Percentiles rank a stretch among this genome's conserved stretches.
These are phyloP conservation scores for Arachnomyces sp. DNA, from an alignment of 2,329 filamentous ascomycete species.

Conservation along the genomic window DNA sequence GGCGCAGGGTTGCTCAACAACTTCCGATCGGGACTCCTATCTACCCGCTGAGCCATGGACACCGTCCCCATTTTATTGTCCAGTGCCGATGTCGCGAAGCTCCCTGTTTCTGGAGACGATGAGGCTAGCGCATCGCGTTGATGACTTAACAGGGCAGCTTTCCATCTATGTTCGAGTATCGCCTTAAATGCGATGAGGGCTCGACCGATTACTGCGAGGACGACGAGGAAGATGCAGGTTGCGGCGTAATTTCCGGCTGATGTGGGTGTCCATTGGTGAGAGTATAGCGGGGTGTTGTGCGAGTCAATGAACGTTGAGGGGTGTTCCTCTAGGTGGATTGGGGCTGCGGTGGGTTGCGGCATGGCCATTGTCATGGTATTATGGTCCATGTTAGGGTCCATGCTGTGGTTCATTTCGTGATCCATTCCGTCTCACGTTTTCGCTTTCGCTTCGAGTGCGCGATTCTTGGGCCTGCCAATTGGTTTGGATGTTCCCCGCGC, in stretches of 20 bases:
- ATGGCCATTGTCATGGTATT: background rate
- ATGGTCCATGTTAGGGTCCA: background rate
- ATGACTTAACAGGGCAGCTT: slow-evolving; percentile 61
- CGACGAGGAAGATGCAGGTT: slow-evolving; percentile 83
- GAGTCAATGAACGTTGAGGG: slow-evolving; percentile 55
- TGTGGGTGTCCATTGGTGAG: slow-evolving; percentile 63
- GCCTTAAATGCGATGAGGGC: slow-evolving; percentile 61
- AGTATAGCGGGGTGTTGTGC: slow-evolving; percentile 57
- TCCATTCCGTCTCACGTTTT: too few species aligned
- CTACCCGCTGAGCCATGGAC: slow-evolving; percentile 64
- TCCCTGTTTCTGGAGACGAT: slow-evolving; percentile 50
- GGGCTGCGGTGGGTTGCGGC: background rate
- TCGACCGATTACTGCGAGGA: slow-evolving; percentile 63
- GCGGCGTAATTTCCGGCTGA: slow-evolving; percentile 67
- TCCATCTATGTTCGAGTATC: slow-evolving; percentile 54
- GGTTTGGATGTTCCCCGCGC: too few species aligned
- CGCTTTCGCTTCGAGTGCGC: too few species aligned
- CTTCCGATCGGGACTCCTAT: slow-evolving; percentile 68
- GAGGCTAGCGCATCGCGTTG: slow-evolving; percentile 69
- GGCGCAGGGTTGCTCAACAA: slow-evolving; percentile 47
- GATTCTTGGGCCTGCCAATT: too few species aligned
- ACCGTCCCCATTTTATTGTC: slow-evolving; percentile 59
- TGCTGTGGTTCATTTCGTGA: background rate
- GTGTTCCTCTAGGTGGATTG: slow-evolving; percentile 36
- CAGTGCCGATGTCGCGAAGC: slow-evolving; percentile 46